Conservation (phyloP, 2,329 filamentous ascomycete species). For the Macroventuria anomochaeta region DNA sequence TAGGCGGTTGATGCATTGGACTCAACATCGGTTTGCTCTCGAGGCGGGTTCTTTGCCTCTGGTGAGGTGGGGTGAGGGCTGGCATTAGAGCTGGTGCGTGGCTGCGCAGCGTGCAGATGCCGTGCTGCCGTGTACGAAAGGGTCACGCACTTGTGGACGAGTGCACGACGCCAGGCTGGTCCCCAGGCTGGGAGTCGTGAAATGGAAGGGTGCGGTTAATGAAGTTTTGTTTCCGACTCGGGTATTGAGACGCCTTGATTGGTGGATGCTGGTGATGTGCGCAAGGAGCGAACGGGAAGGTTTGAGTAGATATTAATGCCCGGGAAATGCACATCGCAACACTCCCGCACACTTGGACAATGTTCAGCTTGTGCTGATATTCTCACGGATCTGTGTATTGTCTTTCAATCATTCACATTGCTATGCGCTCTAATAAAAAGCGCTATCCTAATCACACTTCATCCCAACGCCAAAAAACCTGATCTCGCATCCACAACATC, state of each 20-base stretch:
- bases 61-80: not conserved
- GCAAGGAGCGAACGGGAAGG: not conserved
- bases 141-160: not conserved
- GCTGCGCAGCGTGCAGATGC: not conserved
- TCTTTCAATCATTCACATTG: constrained; percentile 6
- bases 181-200: not conserved
- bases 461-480: constrained; percentile 3
- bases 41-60: not conserved
- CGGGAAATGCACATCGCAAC: no score
- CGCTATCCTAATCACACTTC: constrained; percentile 1
- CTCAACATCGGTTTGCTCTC: not conserved
- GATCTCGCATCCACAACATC: not conserved
- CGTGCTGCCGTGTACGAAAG: not conserved
- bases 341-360: no score
- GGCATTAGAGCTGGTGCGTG: not conserved
- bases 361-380: no score
- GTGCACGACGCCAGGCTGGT: not conserved
- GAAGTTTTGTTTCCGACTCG: not conserved
- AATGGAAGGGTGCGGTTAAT: not conserved
- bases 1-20: constrained; percentile 7
- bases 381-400: no score
- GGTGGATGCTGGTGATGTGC: constrained; percentile 1
- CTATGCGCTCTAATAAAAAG: constrained; percentile 2
- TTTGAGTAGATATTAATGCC: not conserved
- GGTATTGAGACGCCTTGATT: not conserved